Evolutionary conservation across 305 asterid genomes (phyloP).

Genomic region (Solanum hybrid): DNA sequence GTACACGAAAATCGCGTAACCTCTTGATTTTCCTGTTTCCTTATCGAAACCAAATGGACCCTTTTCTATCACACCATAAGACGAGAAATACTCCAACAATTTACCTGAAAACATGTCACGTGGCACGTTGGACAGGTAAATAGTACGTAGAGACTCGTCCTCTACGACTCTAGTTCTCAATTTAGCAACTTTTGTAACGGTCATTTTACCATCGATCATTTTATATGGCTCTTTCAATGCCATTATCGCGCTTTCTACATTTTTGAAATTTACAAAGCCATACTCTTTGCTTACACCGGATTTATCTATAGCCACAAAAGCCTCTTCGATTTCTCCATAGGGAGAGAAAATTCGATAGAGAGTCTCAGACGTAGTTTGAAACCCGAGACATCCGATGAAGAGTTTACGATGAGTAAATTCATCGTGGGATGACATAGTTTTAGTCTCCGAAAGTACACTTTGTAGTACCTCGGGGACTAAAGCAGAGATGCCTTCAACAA

Average conservation of each 20-base stretch:
- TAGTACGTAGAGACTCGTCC: not conserved
- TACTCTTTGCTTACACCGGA: constrained; percentile 40
- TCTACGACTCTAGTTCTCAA: no score
- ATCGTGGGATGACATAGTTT: constrained; percentile 3
- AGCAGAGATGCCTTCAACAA: not conserved
- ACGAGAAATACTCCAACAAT: constrained; percentile 38
- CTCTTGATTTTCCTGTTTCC: constrained; percentile 48
- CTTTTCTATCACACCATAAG: constrained; percentile 62
- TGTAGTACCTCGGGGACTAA: not conserved
- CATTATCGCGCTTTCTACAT: constrained; percentile 31
- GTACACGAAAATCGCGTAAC: constrained; percentile 51
- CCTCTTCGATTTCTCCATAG: constrained; percentile 51
- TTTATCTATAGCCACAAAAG: constrained; percentile 37
- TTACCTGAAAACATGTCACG: constrained; percentile 35
- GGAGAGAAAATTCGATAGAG: constrained; percentile 27
- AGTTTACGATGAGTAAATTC: constrained; percentile 29
- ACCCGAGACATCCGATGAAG: constrained; percentile 45
- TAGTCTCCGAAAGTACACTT: not conserved
- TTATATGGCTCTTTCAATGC: constrained; percentile 50
- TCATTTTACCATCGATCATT: constrained; percentile 34
- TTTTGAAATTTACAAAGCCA: constrained; percentile 39
- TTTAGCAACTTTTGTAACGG: constrained; percentile 14
- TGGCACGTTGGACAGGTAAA: constrained; percentile 50
- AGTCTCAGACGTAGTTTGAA: constrained; percentile 40
- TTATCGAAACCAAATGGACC: constrained; percentile 63